These are phyloP conservation scores for Psilocybe azurescens DNA, from an alignment of 768 basidiomycete species.

Conservation along the genomic window DNA sequence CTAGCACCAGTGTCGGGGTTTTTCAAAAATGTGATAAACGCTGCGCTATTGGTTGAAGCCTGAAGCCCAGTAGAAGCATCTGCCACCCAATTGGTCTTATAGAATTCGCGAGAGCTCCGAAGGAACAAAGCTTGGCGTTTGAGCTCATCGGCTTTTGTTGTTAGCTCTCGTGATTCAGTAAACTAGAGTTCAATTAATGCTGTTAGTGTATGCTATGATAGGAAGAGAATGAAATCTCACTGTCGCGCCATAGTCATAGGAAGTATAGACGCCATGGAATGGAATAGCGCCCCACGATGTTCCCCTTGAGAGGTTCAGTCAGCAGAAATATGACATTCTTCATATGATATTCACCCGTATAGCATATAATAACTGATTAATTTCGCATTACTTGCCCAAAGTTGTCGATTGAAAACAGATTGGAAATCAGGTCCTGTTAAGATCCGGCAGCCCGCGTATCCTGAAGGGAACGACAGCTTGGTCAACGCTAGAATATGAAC, in stretches of 20 bases:
- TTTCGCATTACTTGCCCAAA: constrained; percentile 85
- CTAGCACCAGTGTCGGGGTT: constrained; percentile 71
- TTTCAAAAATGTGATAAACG: constrained; percentile 63
- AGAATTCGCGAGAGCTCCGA: constrained; percentile 78
- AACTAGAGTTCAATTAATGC: constrained; percentile 42
- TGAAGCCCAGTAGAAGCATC: constrained; percentile 57
- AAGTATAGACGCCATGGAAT: constrained; percentile 77
- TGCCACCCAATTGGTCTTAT: constrained; percentile 79
- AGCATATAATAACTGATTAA: constrained; percentile 88
- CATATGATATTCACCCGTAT: constrained; percentile 56
- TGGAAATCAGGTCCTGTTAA: constrained; percentile 78
- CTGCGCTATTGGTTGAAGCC: constrained; percentile 45
- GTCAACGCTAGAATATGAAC: background rate
- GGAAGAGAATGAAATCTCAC: constrained; percentile 28
- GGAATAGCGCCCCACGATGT: constrained; percentile 88
- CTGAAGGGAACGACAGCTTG: constrained; percentile 30
- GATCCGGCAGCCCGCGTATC: constrained; percentile 66
- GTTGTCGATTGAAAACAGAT: constrained; percentile 78
- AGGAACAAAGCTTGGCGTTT: constrained; percentile 82
- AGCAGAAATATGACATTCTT: background rate
- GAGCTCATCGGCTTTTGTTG: constrained; percentile 75
- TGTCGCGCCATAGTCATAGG: constrained; percentile 83
- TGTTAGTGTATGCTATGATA: background rate
- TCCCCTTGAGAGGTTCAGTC: constrained; percentile 50
- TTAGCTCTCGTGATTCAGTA: constrained; percentile 68